Percentiles rank a stretch among this genome's conserved stretches.
Conservation (phyloP, 2,329 filamentous ascomycete species). For the Aureobasidium leucospermi region DNA sequence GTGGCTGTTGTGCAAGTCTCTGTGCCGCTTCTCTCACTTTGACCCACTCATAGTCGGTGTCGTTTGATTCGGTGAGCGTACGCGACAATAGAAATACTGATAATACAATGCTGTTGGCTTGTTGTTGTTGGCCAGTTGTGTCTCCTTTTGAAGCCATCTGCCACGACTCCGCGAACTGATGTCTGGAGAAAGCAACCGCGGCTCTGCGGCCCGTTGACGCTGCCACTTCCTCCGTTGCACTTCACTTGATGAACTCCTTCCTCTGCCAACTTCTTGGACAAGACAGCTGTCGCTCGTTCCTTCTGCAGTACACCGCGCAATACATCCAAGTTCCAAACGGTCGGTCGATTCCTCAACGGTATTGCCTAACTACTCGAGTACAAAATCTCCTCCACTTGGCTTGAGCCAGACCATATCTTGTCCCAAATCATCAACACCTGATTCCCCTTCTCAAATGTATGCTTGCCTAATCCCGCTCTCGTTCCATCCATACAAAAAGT, state of each 20-base stretch:
- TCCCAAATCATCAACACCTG: neutral
- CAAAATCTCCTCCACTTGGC: neutral
- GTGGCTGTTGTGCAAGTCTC: neutral
- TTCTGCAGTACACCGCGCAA: no score
- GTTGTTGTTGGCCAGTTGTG: neutral
- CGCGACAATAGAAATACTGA: constrained; percentile 3
- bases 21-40: neutral
- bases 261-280: neutral
- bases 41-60: neutral
- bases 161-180: neutral
- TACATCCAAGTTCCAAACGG: neutral
- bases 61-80: neutral
- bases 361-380: neutral
- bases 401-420: neutral
- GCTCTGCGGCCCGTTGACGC: neutral
- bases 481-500: neutral
- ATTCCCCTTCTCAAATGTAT: neutral
- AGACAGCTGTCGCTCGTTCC: no score
- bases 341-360: neutral
- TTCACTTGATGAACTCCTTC: neutral
- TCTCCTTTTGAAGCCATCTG: neutral
- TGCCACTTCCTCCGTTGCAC: neutral
- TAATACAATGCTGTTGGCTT: neutral
- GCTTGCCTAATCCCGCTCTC: neutral
- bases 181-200: neutral